Evolutionary conservation across 2,329 filamentous ascomycete species (phyloP).

Genomic region (Beauveria australis): DNA sequence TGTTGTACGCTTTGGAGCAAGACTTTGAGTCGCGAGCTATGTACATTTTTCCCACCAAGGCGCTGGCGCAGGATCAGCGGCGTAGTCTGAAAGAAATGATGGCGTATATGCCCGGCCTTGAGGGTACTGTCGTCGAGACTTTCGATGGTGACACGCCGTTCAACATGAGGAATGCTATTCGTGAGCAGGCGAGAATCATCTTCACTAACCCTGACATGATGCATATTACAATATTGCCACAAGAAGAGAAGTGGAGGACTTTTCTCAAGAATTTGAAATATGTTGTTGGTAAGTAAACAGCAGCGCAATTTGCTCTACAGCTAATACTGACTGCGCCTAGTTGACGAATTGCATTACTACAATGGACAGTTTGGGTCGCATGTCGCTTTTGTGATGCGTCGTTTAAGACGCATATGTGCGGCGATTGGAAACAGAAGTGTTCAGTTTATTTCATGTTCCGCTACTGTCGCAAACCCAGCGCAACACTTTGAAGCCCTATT

Average conservation of each 20-base stretch:
- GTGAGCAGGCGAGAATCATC: conserved; percentile 84
- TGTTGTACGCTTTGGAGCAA: conserved; percentile 76
- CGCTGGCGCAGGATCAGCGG: conserved; percentile 87
- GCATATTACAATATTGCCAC: conserved; percentile 84
- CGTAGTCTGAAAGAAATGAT: conserved; percentile 81
- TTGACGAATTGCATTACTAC: conserved; percentile 90
- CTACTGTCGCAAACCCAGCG: conserved; percentile 86
- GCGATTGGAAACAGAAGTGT: conserved; percentile 79
- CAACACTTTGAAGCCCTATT: conserved; percentile 94
- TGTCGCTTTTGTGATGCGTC: conserved; percentile 88
- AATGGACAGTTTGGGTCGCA: conserved; percentile 92
- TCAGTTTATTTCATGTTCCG: conserved; percentile 91
- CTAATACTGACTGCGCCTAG: conserved; percentile 23
- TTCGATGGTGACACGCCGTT: conserved; percentile 95
- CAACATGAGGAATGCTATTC: conserved; percentile 65
- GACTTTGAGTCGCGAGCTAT: conserved; percentile 74
- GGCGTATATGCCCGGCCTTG: conserved; percentile 67
- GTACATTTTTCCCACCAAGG: conserved; percentile 98
- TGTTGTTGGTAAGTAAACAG: conserved; percentile 56
- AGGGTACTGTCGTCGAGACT: conserved; percentile 75
- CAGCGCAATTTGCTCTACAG: not conserved
- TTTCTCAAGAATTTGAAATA: conserved; percentile 86
- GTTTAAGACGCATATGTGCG: conserved; percentile 78
- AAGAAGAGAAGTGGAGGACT: conserved; percentile 80
- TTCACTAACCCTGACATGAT: conserved; percentile 99